phyloP scores from a whole-genome alignment of 73 alveolate genomes.

The Paramecium sonneborni region DNA sequence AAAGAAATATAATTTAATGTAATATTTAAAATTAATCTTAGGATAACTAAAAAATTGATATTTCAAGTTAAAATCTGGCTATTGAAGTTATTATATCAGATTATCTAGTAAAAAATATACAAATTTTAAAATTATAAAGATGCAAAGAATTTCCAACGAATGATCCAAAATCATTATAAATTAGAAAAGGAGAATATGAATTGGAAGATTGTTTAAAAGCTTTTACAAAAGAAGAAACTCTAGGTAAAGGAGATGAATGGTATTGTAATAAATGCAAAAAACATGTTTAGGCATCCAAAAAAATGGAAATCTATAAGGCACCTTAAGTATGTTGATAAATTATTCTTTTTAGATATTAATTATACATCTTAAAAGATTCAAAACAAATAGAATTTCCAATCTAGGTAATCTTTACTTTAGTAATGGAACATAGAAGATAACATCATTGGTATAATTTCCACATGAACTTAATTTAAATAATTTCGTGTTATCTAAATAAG shows the following conservation, averaged over 20 bases:
- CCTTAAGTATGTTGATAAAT: constrained; percentile 68
- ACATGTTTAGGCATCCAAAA: constrained; percentile 87
- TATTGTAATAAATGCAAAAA: constrained; percentile 92
- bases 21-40: not conserved
- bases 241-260: constrained; percentile 93
- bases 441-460: constrained; percentile 76
- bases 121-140: not conserved
- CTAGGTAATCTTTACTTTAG: constrained; percentile 53
- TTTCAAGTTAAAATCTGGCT: not conserved
- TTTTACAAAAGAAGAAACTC: constrained; percentile 78
- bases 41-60: not conserved
- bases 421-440: constrained; percentile 62
- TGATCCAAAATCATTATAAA: not conserved
- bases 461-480: constrained; percentile 71
- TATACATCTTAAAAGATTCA: constrained; percentile 87
- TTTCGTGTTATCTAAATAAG: constrained; percentile 61
- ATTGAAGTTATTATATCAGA: constrained; percentile 12
- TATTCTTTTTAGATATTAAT: constrained; percentile 72
- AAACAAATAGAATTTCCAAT: constrained; percentile 68
- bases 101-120: not conserved
- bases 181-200: not conserved
- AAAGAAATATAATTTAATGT: not conserved
- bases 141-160: not conserved
- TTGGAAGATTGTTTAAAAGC: constrained; percentile 84
- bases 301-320: constrained; percentile 84